Evolutionary conservation across 2,329 filamentous ascomycete genomes (phyloP).

Genomic region (Botryotinia calthae): DNA sequence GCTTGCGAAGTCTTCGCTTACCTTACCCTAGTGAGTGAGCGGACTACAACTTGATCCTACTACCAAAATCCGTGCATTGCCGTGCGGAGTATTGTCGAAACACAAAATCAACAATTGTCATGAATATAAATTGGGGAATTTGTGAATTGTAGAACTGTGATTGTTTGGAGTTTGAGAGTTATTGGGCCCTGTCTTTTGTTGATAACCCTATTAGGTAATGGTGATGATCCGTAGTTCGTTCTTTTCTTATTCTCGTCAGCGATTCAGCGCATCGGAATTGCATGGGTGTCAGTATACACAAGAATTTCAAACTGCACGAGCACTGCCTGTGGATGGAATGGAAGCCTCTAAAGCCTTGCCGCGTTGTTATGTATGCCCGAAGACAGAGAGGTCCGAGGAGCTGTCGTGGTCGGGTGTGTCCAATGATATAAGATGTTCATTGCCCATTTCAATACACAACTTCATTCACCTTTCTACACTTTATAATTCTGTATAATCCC

Average conservation of each 20-base stretch:
- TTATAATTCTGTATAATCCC: neutral
- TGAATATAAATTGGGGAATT: neutral
- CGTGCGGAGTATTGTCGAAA: slow-evolving; percentile 10
- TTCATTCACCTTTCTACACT: neutral
- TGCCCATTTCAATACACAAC: neutral
- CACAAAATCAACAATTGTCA: neutral
- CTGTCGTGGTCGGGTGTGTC: slow-evolving; percentile 4
- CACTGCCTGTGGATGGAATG: neutral
- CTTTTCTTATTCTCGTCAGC: neutral
- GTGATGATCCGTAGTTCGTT: neutral
- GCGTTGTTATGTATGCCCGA: slow-evolving; percentile 17
- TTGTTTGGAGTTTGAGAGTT: neutral
- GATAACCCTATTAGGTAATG: neutral
- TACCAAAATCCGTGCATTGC: slow-evolving; percentile 9
- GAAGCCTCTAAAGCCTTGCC: slow-evolving; percentile 17
- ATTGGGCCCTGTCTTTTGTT: neutral
- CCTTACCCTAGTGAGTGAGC: neutral
- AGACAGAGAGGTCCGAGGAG: slow-evolving; percentile 18
- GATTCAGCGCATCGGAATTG: neutral
- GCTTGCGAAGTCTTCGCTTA: slow-evolving; percentile 1
- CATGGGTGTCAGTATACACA: slow-evolving; percentile 1
- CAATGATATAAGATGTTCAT: slow-evolving; percentile 17
- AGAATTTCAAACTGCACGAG: slow-evolving; percentile 2
- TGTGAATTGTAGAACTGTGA: neutral
- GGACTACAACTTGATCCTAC: slow-evolving; percentile 12